Evolutionary conservation across 2,329 filamentous ascomycete species (phyloP), one percentile per base, ranked within the genome.

Genomic region (Aspergillus pseudoviridinutans): DNA sequence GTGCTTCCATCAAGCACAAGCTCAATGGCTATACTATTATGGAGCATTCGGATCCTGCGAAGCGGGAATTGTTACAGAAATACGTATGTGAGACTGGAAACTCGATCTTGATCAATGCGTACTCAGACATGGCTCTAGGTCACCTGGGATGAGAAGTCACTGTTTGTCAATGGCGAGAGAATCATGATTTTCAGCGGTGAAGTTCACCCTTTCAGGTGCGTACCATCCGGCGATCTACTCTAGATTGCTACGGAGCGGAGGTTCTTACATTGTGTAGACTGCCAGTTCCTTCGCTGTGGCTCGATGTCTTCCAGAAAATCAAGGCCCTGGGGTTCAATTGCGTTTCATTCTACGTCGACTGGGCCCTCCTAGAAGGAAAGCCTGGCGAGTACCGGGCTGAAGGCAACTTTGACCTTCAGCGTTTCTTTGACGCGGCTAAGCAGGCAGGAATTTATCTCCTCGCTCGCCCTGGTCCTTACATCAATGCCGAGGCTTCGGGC

Each of bases 231-330:
- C 32, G 25, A 38, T 41, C 22, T 4, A 4, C 27, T 17, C 32
- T n/a, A 17, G 14, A 8, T 50, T 55, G 17, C 24, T 46, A 14
- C 2, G 7, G 12, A 14, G 22, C 20, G 17, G 5, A n/a, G 4
- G 14, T 12, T 3, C 22, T 58, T 64, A 25, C 65, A 42, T 6
- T 14, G 6, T 14, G 1, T 53, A 81, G 83, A 63, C 74, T 88
- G 1, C 85, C 86, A 1, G 85, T 88, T 1, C 80, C 84, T 2
- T 77, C 78, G 50, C 76, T 89, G 4, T 87, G 87, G 78, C 78
- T 89, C 8, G 90, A 93, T 63, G 69, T 93, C 1, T 88, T 95
- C 64, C 87, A 94, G 66, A 95, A 95, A 74, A 85, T 93, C 71
- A 92, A 89, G 72, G 87, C 89, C 0, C 75, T 92, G 1, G 91